A percentile compares a stretch with the other conserved stretches of the same genome.
Evolutionary conservation across 2,329 filamentous ascomycete genomes (phyloP).

Genomic region (Taxawa tesnikishii): DNA sequence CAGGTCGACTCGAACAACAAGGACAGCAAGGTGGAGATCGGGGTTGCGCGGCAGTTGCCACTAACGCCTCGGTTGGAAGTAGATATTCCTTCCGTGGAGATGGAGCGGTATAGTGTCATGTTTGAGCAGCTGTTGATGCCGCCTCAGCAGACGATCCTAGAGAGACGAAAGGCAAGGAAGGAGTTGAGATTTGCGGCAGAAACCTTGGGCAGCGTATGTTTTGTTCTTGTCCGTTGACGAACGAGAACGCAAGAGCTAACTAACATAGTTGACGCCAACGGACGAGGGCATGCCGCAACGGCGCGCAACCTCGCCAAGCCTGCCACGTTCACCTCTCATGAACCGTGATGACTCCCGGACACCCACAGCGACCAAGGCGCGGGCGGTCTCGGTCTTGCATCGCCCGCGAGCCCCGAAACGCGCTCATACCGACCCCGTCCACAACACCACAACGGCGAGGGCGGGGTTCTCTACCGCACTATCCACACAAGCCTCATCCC

Average conservation of each 20-base stretch:
- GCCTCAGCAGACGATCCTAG: conserved; percentile 16
- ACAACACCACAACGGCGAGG: too few species aligned
- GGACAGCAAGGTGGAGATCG: not conserved
- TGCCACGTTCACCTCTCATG: conserved; percentile 2
- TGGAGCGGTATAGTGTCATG: conserved; percentile 93
- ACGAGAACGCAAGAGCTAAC: not conserved
- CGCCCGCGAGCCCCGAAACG: conserved; percentile 14
- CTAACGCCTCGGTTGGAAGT: conserved; percentile 46
- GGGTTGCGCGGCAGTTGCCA: not conserved
- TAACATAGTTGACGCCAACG: conserved; percentile 3
- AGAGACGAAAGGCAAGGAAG: conserved; percentile 16
- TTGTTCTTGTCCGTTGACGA: not conserved
- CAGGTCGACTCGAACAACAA: not conserved
- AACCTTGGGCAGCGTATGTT: conserved; percentile 5
- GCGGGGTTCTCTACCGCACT: conserved; percentile 10
- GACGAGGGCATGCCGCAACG: conserved; percentile 2
- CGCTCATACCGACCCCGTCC: conserved; percentile 8
- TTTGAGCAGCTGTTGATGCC: conserved; percentile 61
- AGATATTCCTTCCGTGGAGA: conserved; percentile 64
- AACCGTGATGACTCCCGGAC: conserved; percentile 6
- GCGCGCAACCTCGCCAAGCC: conserved; percentile 4
- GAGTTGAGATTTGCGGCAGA: conserved; percentile 7
- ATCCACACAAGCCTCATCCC: conserved; percentile 5
- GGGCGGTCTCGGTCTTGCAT: conserved; percentile 13
- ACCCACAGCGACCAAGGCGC: conserved; percentile 7